phyloP scores from a whole-genome alignment of 371 early-diverging fungal species.

The Chytridiales sp. region DNA sequence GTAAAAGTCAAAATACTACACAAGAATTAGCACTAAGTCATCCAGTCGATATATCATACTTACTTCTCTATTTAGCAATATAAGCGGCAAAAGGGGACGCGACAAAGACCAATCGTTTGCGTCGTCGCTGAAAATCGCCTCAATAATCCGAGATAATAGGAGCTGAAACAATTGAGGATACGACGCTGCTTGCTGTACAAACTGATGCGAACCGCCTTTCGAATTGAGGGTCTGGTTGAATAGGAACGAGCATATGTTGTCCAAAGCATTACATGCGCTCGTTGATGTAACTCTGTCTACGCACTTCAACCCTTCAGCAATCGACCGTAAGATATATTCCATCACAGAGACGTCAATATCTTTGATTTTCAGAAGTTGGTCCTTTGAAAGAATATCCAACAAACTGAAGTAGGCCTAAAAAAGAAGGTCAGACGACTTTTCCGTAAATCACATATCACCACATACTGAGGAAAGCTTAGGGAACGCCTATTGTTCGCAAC shows the following conservation, averaged over 20 bases:
- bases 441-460: neutral
- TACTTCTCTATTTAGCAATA: constrained; percentile 72
- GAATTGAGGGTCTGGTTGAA: constrained; percentile 59
- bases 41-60: neutral
- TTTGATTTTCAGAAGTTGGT: constrained; percentile 64
- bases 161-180: constrained; percentile 60
- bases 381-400: constrained; percentile 63
- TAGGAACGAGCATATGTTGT: constrained; percentile 69
- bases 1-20: constrained; percentile 65
- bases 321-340: constrained; percentile 60
- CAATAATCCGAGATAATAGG: constrained; percentile 65
- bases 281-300: constrained; percentile 60
- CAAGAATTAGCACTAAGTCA: neutral
- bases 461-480: constrained; percentile 56
- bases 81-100: constrained; percentile 75
- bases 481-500: constrained; percentile 48
- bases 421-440: constrained; percentile 2
- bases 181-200: constrained; percentile 56
- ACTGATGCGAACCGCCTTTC: constrained; percentile 47
- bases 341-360: constrained; percentile 55
- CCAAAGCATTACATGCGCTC: constrained; percentile 69
- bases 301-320: constrained; percentile 57
- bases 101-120: constrained; percentile 81
- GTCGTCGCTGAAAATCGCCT: constrained; percentile 77
- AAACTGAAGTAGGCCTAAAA: constrained; percentile 56